These are phyloP conservation scores for Chenopodium berlandieri DNA, from an alignment of 148 eudicot species.

Conservation along the genomic window DNA sequence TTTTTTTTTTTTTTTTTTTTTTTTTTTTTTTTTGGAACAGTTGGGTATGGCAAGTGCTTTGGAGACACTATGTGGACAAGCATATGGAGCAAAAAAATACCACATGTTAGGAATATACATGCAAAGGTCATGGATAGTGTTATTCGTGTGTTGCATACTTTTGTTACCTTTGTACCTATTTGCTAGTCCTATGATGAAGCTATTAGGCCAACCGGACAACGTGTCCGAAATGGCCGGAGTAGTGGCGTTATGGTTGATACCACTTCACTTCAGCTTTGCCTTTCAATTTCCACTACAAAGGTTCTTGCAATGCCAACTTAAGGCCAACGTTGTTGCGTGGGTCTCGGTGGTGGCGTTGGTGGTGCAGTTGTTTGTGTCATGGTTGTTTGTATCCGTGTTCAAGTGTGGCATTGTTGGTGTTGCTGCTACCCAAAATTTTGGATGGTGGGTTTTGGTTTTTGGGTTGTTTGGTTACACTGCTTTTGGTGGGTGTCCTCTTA, in stretches of 20 bases:
- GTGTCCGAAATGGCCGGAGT: conserved; percentile 44
- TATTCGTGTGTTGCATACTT: conserved; percentile 34
- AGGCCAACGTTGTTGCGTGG: conserved; percentile 41
- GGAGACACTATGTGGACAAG: conserved; percentile 60
- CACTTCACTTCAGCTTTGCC: conserved; percentile 52
- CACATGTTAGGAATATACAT: conserved; percentile 55
- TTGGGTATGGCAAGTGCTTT: conserved; percentile 63
- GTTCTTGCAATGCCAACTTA: conserved; percentile 54
- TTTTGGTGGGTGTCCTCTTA: conserved; percentile 43
- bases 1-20: too few species aligned
- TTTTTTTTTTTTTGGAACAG: conserved; percentile 3
- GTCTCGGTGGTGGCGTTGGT: conserved; percentile 33
- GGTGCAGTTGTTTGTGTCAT: conserved; percentile 37
- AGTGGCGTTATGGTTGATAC: conserved; percentile 41
- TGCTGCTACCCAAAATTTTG: conserved; percentile 32
- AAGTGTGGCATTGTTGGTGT: conserved; percentile 39
- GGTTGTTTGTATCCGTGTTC: conserved; percentile 38
- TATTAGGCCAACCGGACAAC: conserved; percentile 41
- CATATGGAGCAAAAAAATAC: conserved; percentile 55
- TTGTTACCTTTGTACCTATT: conserved; percentile 39
- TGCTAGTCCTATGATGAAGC: conserved; percentile 41
- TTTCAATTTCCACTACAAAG: conserved; percentile 53
- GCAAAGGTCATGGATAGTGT: conserved; percentile 56
- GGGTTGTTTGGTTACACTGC: conserved; percentile 39
- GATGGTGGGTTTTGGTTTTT: conserved; percentile 49